Conservation (phyloP, 1,284 basidiomycete species). For the Ustilago esculenta region DNA sequence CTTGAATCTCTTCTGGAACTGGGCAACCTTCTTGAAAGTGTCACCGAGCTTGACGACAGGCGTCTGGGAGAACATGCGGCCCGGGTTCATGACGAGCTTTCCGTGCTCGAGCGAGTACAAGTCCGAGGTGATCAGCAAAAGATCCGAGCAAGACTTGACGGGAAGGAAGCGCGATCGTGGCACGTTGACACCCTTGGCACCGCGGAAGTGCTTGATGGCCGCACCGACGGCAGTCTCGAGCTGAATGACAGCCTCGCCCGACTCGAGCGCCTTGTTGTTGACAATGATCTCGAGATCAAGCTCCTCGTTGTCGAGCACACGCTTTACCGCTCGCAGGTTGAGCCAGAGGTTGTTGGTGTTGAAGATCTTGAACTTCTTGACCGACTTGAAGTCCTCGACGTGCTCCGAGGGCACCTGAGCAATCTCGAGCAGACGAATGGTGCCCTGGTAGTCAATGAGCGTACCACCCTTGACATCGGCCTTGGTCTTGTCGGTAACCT, state of each 20-base stretch:
- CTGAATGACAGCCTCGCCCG: slow-evolving; percentile 81
- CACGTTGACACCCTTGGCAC: slow-evolving; percentile 95
- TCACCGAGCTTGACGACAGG: slow-evolving; percentile 98
- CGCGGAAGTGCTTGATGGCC: slow-evolving; percentile 94
- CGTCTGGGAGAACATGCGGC: slow-evolving; percentile 77
- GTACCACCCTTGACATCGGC: slow-evolving; percentile 99
- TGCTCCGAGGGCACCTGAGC: slow-evolving; percentile 98
- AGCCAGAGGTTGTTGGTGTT: slow-evolving; percentile 96
- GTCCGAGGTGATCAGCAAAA: slow-evolving; percentile 95
- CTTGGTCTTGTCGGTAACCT: slow-evolving; percentile 99
- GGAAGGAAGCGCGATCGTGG: slow-evolving; percentile 97
- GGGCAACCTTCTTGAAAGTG: slow-evolving; percentile 80
- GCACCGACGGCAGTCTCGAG: slow-evolving; percentile 98
- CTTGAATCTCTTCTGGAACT: slow-evolving; percentile 98
- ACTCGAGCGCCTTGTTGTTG: slow-evolving; percentile 78
- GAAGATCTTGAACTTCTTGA: slow-evolving; percentile 70
- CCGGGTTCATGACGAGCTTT: slow-evolving; percentile 79
- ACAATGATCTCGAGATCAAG: slow-evolving; percentile 89
- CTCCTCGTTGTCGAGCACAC: slow-evolving; percentile 86
- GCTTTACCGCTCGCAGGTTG: slow-evolving; percentile 88
- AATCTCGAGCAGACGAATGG: slow-evolving; percentile 93
- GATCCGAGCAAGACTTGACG: slow-evolving; percentile 75
- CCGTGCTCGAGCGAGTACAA: slow-evolving; percentile 96
- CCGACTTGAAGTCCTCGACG: slow-evolving; percentile 96
- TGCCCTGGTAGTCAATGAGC: slow-evolving; percentile 90